Base-by-base conservation (phyloP, 768 basidiomycete genomes). In the Boletus subparvulus region DNA sequence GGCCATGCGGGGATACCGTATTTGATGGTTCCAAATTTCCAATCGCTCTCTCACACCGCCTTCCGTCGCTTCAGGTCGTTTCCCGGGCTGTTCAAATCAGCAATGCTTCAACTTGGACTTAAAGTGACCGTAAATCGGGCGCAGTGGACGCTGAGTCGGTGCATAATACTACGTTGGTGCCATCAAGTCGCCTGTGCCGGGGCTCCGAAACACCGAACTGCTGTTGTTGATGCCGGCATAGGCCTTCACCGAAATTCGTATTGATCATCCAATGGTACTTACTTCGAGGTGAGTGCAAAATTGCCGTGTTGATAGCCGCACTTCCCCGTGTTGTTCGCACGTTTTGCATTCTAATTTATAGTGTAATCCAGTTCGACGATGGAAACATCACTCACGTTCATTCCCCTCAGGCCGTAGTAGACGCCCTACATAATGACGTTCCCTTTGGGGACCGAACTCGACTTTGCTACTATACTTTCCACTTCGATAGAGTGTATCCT, bases 1-100 rank as follows among this genome's bases (percentile, higher is more conserved):
- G 21, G 21, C n/a, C n/a, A 21, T 32, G 32, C 59, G 90, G 90
- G 12, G 92, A 92, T 2, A 87, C 83, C 50, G 83, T 96, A 43
- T 92, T 88, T 67, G 84, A 92, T 65, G 88, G 87, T 53, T 69
- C 82, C 3, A 67, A 76, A 47, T 80, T 53, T 69, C 82, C 3
- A 67, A 76, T 48, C 81, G 86, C n/a, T 71, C 84, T 40, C 69
- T 87, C 47, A 73, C 82, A 14, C 66, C 80, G 17, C 55, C 68
- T 33, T 68, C 76, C 39, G 68, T 74, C 1, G 21, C 61, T 0
- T 70, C 74, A 10, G 76, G 77, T 3, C 72, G 70, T 13, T 83
- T 83, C 43, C 78, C 83, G 32, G 32, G 32, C 32, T 32, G 32
- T 32, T 36, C 35, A 28, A 28, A 35, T 35, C 35, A 35, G 13